These are phyloP conservation scores for Dentipellis sp. DNA, from an alignment of 768 basidiomycete species.

Conservation along the genomic window DNA sequence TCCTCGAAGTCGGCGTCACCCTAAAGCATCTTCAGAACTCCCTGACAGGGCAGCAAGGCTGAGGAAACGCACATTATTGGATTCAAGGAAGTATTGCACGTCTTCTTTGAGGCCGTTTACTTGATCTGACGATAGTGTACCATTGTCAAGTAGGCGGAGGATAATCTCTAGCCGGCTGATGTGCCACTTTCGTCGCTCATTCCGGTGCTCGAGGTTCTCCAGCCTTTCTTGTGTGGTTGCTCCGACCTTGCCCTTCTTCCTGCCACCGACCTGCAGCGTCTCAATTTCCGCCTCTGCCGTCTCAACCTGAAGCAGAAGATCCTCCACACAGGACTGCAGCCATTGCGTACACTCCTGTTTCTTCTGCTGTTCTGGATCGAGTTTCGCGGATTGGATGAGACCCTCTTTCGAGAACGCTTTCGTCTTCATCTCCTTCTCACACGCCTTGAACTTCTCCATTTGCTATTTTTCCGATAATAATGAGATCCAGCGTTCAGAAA, in stretches of 20 bases:
- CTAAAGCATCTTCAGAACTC: constrained; percentile 30
- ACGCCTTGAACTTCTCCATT: constrained; percentile 99
- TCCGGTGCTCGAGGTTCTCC: constrained; percentile 79
- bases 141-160: constrained; percentile 88
- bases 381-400: constrained; percentile 83
- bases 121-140: constrained; percentile 74
- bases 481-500: constrained; percentile 7
- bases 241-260: constrained; percentile 76
- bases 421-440: constrained; percentile 99
- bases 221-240: constrained; percentile 58
- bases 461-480: constrained; percentile 48
- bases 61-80: constrained; percentile 69
- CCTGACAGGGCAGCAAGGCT: neutral
- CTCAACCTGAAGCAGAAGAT: constrained; percentile 89
- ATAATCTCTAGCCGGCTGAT: constrained; percentile 88
- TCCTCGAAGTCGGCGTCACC: constrained; percentile 91
- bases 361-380: constrained; percentile 96
- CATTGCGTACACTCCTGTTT: constrained; percentile 85
- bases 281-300: constrained; percentile 93
- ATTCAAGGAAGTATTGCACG: constrained; percentile 92
- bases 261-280: constrained; percentile 60
- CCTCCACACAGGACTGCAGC: constrained; percentile 85
- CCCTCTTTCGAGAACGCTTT: constrained; percentile 99
- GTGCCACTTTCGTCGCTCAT: constrained; percentile 96
- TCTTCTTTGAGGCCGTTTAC: constrained; percentile 85